A percentile compares a stretch with the other conserved stretches of the same genome.
These are phyloP conservation scores for Agaricus blazei DNA, from an alignment of 768 basidiomycete genomes.

Conservation along the genomic window DNA sequence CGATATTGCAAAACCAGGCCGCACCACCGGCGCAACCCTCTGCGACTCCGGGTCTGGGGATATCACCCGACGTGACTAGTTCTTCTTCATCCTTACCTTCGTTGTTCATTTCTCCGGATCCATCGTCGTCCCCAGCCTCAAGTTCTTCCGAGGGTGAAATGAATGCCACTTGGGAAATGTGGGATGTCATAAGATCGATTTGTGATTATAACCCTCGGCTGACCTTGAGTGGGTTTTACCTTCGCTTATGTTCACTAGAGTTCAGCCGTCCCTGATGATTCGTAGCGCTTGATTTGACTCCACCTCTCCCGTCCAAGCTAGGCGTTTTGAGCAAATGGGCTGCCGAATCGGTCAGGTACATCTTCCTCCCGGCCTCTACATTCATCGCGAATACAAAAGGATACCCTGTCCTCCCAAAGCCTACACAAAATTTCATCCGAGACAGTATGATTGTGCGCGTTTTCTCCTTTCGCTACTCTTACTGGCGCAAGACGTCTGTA, in stretches of 20 bases:
- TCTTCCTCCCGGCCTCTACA: conserved; percentile 84
- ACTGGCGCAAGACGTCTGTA: conserved; percentile 4
- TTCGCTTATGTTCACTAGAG: background rate
- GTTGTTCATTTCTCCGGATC: conserved; percentile 29
- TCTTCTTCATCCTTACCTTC: conserved; percentile 24
- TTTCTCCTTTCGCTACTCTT: conserved; percentile 7
- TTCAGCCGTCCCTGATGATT: background rate
- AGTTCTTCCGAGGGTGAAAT: conserved; percentile 46
- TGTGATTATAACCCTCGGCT: conserved; percentile 80
- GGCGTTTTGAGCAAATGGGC: conserved; percentile 84
- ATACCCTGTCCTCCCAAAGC: conserved; percentile 94
- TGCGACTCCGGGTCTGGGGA: conserved; percentile 8
- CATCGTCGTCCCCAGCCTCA: conserved; percentile 19
- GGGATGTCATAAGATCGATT: conserved; percentile 89
- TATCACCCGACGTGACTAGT: conserved; percentile 6
- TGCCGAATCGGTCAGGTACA: conserved; percentile 86
- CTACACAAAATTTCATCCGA: conserved; percentile 85
- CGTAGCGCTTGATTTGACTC: conserved; percentile 86
- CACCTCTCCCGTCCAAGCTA: conserved; percentile 75
- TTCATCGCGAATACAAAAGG: conserved; percentile 97
- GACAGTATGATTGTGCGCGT: conserved; percentile 78
- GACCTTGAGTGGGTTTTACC: conserved; percentile 53
- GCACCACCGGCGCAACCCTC: conserved; percentile 11
- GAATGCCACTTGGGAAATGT: conserved; percentile 94
- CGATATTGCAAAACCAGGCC: conserved; percentile 37